Evolutionary conservation across 495 filamentous ascomycete species (phyloP).

Genomic region (Lophiostoma macrostomum): DNA sequence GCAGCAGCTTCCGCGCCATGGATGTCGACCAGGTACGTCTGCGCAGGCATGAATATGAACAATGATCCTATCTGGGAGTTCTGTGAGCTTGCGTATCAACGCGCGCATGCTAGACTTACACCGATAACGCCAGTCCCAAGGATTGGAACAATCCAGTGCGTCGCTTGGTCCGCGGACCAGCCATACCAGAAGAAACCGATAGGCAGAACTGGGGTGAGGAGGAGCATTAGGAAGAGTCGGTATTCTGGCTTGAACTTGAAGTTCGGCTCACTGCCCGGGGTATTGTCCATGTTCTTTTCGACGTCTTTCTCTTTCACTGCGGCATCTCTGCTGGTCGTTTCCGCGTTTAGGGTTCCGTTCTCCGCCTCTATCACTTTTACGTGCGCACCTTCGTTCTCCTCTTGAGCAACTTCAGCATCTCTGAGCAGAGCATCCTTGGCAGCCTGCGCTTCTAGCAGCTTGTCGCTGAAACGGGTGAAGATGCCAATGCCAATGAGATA

Average conservation of each 20-base stretch:
- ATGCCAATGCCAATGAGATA: conserved; percentile 31
- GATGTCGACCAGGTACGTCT: conserved; percentile 41
- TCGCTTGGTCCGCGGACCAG: conserved; percentile 39
- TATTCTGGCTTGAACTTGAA: conserved; percentile 34
- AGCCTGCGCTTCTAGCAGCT: conserved; percentile 19
- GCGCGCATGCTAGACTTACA: conserved; percentile 17
- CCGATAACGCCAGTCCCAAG: conserved; percentile 40
- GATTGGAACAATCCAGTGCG: conserved; percentile 45
- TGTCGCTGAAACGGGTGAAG: conserved; percentile 36
- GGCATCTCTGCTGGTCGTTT: no score
- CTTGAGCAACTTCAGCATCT: not conserved
- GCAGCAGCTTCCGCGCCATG: conserved; percentile 37
- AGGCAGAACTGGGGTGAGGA: conserved; percentile 28
- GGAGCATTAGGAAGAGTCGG: conserved; percentile 39
- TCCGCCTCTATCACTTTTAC: not conserved
- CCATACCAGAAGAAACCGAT: conserved; percentile 43
- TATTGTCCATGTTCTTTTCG: not conserved
- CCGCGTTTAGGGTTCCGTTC: no score
- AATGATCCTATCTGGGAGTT: not conserved
- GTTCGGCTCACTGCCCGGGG: no score
- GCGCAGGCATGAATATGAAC: conserved; percentile 35
- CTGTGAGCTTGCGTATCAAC: conserved; percentile 31
- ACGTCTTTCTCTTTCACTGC: conserved; percentile 10
- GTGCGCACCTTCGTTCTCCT: not conserved
- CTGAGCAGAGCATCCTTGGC: not conserved